Conservation (phyloP, 306 rosid genomes). For the Vicia sativa region DNA sequence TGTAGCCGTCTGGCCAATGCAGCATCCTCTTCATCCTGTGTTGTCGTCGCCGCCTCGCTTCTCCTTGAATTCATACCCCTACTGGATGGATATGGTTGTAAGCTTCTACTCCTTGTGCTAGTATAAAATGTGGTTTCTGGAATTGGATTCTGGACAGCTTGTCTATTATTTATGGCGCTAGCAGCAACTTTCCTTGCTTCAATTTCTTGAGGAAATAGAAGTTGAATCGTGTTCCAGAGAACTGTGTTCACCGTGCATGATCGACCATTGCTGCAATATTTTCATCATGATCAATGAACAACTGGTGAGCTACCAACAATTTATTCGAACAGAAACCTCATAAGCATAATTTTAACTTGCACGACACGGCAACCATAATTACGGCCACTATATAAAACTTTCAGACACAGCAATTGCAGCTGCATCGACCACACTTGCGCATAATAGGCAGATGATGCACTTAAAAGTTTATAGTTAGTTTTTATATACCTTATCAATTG, state of each 20-base stretch:
- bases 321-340: not conserved
- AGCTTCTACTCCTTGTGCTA: slow-evolving; percentile 46
- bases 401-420: too few species aligned
- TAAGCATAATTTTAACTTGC: not conserved
- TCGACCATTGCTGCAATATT: slow-evolving; percentile 73
- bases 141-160: slow-evolving; percentile 37
- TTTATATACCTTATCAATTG: slow-evolving; percentile 62
- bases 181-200: slow-evolving; percentile 73
- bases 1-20: slow-evolving; percentile 42
- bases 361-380: not conserved
- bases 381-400: too few species aligned
- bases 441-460: not conserved
- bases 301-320: not conserved
- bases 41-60: slow-evolving; percentile 14
- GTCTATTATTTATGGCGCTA: slow-evolving; percentile 42
- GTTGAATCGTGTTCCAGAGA: slow-evolving; percentile 96
- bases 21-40: slow-evolving; percentile 45
- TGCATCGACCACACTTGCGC: not conserved
- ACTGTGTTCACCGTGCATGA: slow-evolving; percentile 92
- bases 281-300: not conserved
- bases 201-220: slow-evolving; percentile 85
- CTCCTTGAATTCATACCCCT: slow-evolving; percentile 51
- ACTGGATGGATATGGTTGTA: slow-evolving; percentile 36
- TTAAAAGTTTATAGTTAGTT: too few species aligned
- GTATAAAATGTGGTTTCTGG: slow-evolving; percentile 52